These are phyloP conservation scores for Nigrospora osmanthi DNA, from an alignment of 2,329 filamentous ascomycete species.

Conservation along the genomic window DNA sequence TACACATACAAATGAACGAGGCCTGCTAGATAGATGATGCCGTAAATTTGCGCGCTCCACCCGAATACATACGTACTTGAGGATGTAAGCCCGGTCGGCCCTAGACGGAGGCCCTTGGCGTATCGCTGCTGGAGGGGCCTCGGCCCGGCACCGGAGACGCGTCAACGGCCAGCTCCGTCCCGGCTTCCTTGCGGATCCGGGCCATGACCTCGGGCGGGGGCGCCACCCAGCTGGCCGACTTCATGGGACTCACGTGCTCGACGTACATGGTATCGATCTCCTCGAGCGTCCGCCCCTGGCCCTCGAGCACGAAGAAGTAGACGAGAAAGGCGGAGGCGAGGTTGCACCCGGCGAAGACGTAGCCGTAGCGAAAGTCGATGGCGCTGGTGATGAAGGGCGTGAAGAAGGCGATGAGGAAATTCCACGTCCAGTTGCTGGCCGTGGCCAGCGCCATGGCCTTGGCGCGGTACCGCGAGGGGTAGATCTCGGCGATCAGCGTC, in stretches of 20 bases:
- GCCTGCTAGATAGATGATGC: too few species aligned
- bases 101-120: too few species aligned
- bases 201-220: constrained; percentile 35
- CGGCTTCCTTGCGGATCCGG: constrained; percentile 31
- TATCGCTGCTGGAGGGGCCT: too few species aligned
- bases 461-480: constrained; percentile 53
- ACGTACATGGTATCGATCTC: constrained; percentile 77
- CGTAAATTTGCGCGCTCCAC: too few species aligned
- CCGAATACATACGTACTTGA: too few species aligned
- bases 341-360: constrained; percentile 69
- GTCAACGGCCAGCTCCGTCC: constrained; percentile 18
- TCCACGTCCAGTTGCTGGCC: constrained; percentile 61
- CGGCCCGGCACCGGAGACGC: too few species aligned
- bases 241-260: constrained; percentile 53
- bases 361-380: constrained; percentile 68
- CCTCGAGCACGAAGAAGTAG: constrained; percentile 73
- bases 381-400: constrained; percentile 68
- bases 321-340: constrained; percentile 56
- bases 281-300: constrained; percentile 65
- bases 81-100: too few species aligned
- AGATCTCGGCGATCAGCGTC: constrained; percentile 58
- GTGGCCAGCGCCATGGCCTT: constrained; percentile 54
- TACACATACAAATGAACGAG: too few species aligned
- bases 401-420: constrained; percentile 71
- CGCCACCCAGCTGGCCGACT: constrained; percentile 47